Evolutionary conservation across 1,284 basidiomycete species (phyloP).

Genomic region (Ganoderma multipileum): DNA sequence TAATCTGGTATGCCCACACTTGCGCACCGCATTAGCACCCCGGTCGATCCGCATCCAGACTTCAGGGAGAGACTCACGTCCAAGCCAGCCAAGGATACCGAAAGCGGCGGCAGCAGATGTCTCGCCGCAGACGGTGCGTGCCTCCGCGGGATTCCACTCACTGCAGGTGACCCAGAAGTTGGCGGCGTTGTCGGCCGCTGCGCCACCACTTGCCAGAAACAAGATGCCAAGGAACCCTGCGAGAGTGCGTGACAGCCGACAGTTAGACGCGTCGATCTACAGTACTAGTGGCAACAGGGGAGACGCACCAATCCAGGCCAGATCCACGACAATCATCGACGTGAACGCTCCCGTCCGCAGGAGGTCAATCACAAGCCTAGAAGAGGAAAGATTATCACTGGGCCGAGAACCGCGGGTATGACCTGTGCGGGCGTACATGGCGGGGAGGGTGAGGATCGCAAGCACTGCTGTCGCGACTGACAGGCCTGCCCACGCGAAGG

Average conservation of each 20-base stretch:
- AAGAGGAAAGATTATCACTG: not conserved
- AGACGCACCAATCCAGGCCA: constrained; percentile 34
- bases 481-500: constrained; percentile 31
- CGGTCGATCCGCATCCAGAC: not conserved
- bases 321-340: constrained; percentile 37
- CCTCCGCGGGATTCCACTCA: constrained; percentile 15
- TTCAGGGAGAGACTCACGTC: constrained; percentile 16
- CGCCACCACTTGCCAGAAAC: constrained; percentile 27
- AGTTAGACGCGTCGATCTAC: not conserved
- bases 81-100: constrained; percentile 27
- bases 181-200: constrained; percentile 23
- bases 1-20: constrained; percentile 26
- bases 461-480: constrained; percentile 32
- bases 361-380: constrained; percentile 32
- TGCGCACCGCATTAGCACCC: not conserved
- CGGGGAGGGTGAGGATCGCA: constrained; percentile 29
- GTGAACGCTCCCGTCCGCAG: constrained; percentile 33
- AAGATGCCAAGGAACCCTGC: constrained; percentile 30
- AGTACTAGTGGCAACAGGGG: too few relatives aligned
- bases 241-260: not conserved
- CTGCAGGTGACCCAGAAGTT: constrained; percentile 24
- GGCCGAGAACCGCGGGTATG: not conserved
- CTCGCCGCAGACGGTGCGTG: constrained; percentile 23
- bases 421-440: constrained; percentile 30
- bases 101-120: constrained; percentile 27